These are phyloP conservation scores for Aureobasidium sp. DNA, from an alignment of 2,329 filamentous ascomycete genomes.

Conservation along the genomic window DNA sequence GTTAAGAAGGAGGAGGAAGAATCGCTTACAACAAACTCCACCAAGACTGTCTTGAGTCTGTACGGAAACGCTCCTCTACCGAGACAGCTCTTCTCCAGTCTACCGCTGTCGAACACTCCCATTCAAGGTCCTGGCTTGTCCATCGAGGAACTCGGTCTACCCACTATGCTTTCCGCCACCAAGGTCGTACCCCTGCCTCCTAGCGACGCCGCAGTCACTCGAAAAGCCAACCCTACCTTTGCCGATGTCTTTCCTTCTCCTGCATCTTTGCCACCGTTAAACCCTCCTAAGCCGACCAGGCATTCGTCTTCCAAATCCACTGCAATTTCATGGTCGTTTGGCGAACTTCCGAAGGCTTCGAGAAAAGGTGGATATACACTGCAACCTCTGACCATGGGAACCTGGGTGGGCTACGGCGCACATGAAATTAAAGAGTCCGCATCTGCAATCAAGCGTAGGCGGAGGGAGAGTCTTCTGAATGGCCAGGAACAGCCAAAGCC, in stretches of 20 bases:
- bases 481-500: constrained; percentile 46
- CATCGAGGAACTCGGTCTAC: constrained; percentile 58
- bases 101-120: constrained; percentile 45
- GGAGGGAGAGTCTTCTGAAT: constrained; percentile 64
- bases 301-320: constrained; percentile 53
- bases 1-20: constrained; percentile 13
- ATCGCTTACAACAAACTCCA: constrained; percentile 22
- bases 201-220: constrained; percentile 36
- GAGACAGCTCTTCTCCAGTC: constrained; percentile 77
- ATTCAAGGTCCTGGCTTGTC: constrained; percentile 27
- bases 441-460: constrained; percentile 58
- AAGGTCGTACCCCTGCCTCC: constrained; percentile 51
- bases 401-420: constrained; percentile 53
- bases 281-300: constrained; percentile 61
- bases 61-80: constrained; percentile 66
- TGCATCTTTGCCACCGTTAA: constrained; percentile 54
- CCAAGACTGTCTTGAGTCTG: constrained; percentile 62
- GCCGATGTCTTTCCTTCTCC: constrained; percentile 68
- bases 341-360: constrained; percentile 42
- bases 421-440: constrained; percentile 40
- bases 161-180: constrained; percentile 64
- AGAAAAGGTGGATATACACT: constrained; percentile 53
- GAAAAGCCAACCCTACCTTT: constrained; percentile 53
- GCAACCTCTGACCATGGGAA: constrained; percentile 56
- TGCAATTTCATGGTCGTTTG: constrained; percentile 42